Conservation (phyloP, 129 eudicot species). For the Logfia minima region DNA sequence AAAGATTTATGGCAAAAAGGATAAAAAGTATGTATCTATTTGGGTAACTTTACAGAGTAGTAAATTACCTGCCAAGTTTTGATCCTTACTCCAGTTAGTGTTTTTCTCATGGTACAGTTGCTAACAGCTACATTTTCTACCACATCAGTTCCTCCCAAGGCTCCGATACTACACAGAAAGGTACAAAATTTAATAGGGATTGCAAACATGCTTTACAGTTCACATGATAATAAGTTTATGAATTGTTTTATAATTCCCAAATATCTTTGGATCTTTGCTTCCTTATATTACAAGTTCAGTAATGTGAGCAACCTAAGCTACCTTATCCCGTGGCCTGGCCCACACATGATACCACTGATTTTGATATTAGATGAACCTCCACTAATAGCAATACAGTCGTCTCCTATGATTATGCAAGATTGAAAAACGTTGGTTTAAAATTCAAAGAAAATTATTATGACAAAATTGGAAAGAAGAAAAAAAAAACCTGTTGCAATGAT, state of each 20-base stretch:
- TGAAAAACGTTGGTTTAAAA: neutral
- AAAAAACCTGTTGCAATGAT: constrained; percentile 57
- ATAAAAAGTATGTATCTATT: neutral
- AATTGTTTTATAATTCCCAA: neutral
- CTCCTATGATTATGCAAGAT: constrained; percentile 43
- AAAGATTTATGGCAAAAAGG: neutral
- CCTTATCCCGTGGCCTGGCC: constrained; percentile 90
- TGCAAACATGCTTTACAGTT: neutral
- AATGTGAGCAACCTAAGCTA: constrained; percentile 24
- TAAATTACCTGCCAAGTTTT: constrained; percentile 59
- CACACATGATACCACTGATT: constrained; percentile 53
- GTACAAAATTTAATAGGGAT: neutral
- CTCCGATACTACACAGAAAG: constrained; percentile 52
- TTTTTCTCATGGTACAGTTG: constrained; percentile 56
- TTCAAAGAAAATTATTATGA: neutral
- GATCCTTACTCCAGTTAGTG: constrained; percentile 62
- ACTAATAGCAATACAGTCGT: constrained; percentile 72
- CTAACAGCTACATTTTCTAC: constrained; percentile 62
- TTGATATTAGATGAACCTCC: constrained; percentile 60
- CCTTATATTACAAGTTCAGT: neutral
- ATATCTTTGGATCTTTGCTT: constrained; percentile 1
- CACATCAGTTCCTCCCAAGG: constrained; percentile 58
- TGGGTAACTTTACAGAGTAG: neutral
- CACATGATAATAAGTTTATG: neutral
- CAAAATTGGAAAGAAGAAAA: neutral